Evolutionary conservation across 1,139 yeast genomes (phyloP).

Genomic region (Hemisphaericaspora xylanilytica): DNA sequence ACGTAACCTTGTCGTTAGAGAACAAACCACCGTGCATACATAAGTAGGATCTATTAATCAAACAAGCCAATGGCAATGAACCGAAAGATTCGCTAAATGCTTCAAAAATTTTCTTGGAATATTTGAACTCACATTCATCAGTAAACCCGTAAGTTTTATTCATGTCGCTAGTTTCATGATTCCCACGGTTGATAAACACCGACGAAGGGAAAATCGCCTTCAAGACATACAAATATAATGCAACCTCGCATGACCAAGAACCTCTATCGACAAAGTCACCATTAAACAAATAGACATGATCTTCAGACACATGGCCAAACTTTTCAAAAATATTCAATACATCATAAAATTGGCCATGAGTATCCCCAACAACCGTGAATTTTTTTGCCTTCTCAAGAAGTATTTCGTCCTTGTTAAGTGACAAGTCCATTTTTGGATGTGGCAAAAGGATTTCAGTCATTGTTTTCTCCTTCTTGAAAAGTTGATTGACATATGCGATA

Average conservation of each 20-base stretch:
- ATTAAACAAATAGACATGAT: slow-evolving; percentile 83
- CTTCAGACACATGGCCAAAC: slow-evolving; percentile 65
- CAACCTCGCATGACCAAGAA: slow-evolving; percentile 97
- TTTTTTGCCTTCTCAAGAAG: slow-evolving; percentile 30
- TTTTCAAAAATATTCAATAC: slow-evolving; percentile 71
- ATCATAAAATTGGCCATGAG: slow-evolving; percentile 96
- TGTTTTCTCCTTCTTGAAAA: slow-evolving; percentile 66
- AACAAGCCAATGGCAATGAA: slow-evolving; percentile 80
- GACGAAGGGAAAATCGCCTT: slow-evolving; percentile 76
- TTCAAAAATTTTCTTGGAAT: slow-evolving; percentile 76
- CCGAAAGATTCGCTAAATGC: slow-evolving; percentile 87
- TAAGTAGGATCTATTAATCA: slow-evolving; percentile 72
- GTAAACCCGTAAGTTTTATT: slow-evolving; percentile 95
- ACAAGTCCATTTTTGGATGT: slow-evolving; percentile 21
- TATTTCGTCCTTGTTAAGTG: slow-evolving; percentile 18
- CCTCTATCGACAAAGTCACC: slow-evolving; percentile 99
- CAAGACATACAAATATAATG: slow-evolving; percentile 72
- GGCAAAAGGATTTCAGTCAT: slow-evolving; percentile 68
- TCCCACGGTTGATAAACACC: slow-evolving; percentile 84
- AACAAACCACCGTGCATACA: slow-evolving; percentile 97
- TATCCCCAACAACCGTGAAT: slow-evolving; percentile 93
- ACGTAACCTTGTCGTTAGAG: slow-evolving; percentile 67
- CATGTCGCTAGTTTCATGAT: slow-evolving; percentile 97
- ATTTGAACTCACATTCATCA: slow-evolving; percentile 92
- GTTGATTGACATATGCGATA: slow-evolving; percentile 64